These are phyloP conservation scores for Solanum dulcamara DNA, from an alignment of 257 asterid genomes.

Conservation along the genomic window DNA sequence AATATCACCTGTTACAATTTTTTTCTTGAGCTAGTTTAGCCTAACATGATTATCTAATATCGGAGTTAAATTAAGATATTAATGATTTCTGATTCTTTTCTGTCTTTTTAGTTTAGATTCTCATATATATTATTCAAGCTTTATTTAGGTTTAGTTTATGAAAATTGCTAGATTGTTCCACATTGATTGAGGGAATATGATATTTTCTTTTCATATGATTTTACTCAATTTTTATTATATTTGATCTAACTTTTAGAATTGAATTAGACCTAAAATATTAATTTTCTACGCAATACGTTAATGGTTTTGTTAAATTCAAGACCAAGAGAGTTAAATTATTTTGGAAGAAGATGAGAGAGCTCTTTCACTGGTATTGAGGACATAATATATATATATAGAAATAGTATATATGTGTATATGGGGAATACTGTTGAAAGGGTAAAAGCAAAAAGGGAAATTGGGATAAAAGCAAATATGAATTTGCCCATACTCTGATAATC, in stretches of 20 bases:
- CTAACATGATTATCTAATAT: not conserved
- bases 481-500: slow-evolving; percentile 66
- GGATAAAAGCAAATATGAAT: slow-evolving; percentile 28
- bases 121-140: not conserved
- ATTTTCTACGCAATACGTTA: not conserved
- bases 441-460: slow-evolving; percentile 17
- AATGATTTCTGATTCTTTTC: too few relatives aligned
- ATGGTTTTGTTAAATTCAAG: not conserved
- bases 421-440: slow-evolving; percentile 24
- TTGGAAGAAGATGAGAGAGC: not conserved
- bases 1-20: not conserved
- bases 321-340: not conserved
- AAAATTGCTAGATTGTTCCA: not conserved
- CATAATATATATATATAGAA: not conserved
- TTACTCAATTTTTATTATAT: not conserved
- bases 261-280: not conserved
- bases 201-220: not conserved
- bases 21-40: not conserved
- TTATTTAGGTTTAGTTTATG: not conserved
- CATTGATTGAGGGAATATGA: not conserved
- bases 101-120: not conserved
- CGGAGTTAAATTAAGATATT: not conserved
- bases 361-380: not conserved
- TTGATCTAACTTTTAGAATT: not conserved
- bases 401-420: slow-evolving; percentile 9